A percentile compares a stretch with the other conserved stretches of the same genome.
Evolutionary conservation across 1,139 yeast species (phyloP).

Genomic region (Cylindricascospora bacillispora): DNA sequence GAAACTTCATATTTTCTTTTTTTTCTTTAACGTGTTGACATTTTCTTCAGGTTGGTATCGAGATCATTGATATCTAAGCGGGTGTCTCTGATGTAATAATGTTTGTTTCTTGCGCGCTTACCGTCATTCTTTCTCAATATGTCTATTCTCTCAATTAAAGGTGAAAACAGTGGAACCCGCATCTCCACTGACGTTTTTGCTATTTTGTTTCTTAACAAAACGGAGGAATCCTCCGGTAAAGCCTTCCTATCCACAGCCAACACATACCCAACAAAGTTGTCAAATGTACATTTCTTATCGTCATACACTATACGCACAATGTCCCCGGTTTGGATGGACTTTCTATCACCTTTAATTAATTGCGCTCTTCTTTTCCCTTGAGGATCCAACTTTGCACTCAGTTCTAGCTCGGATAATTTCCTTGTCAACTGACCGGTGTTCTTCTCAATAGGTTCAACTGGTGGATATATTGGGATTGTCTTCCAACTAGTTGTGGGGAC

Average conservation of each 20-base stretch:
- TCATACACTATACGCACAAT: constrained; percentile 62
- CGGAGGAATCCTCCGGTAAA: constrained; percentile 44
- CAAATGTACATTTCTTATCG: constrained; percentile 44
- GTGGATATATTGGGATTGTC: constrained; percentile 26
- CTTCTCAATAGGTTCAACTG: constrained; percentile 13
- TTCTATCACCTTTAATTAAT: constrained; percentile 37
- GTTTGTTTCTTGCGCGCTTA: constrained; percentile 66
- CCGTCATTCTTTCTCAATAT: constrained; percentile 54
- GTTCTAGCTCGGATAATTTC: constrained; percentile 13
- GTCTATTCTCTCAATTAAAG: constrained; percentile 63
- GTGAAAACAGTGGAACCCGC: constrained; percentile 67
- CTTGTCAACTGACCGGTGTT: constrained; percentile 7
- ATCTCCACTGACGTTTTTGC: constrained; percentile 71
- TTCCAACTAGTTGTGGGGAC: constrained; percentile 18
- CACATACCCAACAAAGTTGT: constrained; percentile 57
- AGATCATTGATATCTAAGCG: constrained; percentile 74
- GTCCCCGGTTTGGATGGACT: constrained; percentile 63
- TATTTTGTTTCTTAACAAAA: constrained; percentile 67
- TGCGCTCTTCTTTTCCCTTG: constrained; percentile 59
- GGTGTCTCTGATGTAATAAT: constrained; percentile 75
- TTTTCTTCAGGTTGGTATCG: constrained; percentile 33
- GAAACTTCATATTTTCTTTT: too few species aligned
- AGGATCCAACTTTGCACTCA: constrained; percentile 47
- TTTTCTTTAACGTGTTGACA: too few species aligned
- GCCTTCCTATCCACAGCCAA: constrained; percentile 55